Percentiles rank a stretch among this genome's conserved stretches.
These are phyloP conservation scores for Warburgia ugandensis DNA, from an alignment of 164 flowering plant species.

Conservation along the genomic window DNA sequence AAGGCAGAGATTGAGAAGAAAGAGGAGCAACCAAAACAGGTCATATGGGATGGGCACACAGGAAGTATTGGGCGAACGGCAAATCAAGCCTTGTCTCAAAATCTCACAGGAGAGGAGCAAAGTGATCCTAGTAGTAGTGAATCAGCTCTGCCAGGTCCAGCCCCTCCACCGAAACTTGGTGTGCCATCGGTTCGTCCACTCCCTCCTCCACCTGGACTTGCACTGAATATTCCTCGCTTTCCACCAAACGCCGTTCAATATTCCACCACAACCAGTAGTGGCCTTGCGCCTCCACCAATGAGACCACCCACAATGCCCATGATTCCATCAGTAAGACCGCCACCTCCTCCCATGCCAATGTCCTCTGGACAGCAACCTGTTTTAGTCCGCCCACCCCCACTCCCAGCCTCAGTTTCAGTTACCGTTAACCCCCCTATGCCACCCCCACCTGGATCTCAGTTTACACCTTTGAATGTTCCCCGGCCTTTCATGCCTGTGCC, in stretches of 20 bases:
- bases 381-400: slow-evolving; percentile 59
- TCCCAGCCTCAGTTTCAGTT: slow-evolving; percentile 36
- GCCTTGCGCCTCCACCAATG: slow-evolving; percentile 29
- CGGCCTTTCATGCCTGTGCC: slow-evolving; percentile 47
- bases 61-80: slow-evolving; percentile 99
- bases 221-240: slow-evolving; percentile 74
- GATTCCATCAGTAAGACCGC: slow-evolving; percentile 48
- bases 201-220: slow-evolving; percentile 85
- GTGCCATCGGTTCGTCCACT: slow-evolving; percentile 77
- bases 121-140: slow-evolving; percentile 35
- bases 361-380: slow-evolving; percentile 46
- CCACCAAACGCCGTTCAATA: slow-evolving; percentile 49
- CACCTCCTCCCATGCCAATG: slow-evolving; percentile 61
- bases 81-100: slow-evolving; percentile 90
- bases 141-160: slow-evolving; percentile 71
- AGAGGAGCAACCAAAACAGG: slow-evolving; percentile 96
- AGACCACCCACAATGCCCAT: slow-evolving; percentile 43
- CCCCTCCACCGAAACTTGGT: slow-evolving; percentile 81
- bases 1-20: slow-evolving; percentile 97
- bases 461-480: slow-evolving; percentile 38
- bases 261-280: slow-evolving; percentile 36
- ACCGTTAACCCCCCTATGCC: slow-evolving; percentile 35
- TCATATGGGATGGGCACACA: slow-evolving; percentile 99
- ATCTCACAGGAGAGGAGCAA: slow-evolving; percentile 51
- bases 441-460: slow-evolving; percentile 87